Percentiles rank a stretch among this genome's conserved stretches.
Conservation (phyloP, 179 eudicot species). For the Gypsophila paniculata region DNA sequence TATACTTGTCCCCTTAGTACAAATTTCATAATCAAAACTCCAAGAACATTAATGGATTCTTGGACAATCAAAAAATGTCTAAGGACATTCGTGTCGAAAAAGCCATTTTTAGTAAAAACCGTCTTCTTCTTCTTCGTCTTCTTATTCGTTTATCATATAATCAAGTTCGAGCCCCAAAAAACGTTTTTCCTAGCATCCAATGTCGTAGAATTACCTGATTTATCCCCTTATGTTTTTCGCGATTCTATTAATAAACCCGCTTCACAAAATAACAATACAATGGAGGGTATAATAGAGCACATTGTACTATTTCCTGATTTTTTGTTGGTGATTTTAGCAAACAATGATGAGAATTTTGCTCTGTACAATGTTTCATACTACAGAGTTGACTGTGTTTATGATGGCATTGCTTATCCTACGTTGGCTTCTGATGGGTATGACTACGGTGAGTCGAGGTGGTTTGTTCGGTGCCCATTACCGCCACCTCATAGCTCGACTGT, state of each 20-base stretch:
- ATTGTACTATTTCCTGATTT: constrained; percentile 65
- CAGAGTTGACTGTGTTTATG: constrained; percentile 52
- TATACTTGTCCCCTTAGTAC: neutral
- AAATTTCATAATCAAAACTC: neutral
- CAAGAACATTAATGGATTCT: constrained; percentile 11
- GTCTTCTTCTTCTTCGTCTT: constrained; percentile 21
- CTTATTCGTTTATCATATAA: constrained; percentile 22
- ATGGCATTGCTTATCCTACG: constrained; percentile 19
- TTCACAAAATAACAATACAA: neutral
- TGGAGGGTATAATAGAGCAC: constrained; percentile 33
- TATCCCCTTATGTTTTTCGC: constrained; percentile 11
- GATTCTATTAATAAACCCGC: constrained; percentile 15
- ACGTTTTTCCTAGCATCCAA: constrained; percentile 19
- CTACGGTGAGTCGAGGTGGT: constrained; percentile 30
- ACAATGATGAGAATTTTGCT: neutral
- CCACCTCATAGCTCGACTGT: constrained; percentile 39
- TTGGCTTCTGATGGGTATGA: constrained; percentile 50
- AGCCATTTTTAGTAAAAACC: neutral
- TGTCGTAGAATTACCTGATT: constrained; percentile 12
- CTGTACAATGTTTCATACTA: constrained; percentile 12
- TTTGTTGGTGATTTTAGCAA: constrained; percentile 44
- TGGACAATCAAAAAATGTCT: constrained; percentile 11
- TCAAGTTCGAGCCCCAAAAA: constrained; percentile 11
- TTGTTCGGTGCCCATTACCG: constrained; percentile 68
- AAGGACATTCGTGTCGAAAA: constrained; percentile 10